Evolutionary conservation across 805 yeast genomes (phyloP).

Genomic region (Blastobotrys attinorum): DNA sequence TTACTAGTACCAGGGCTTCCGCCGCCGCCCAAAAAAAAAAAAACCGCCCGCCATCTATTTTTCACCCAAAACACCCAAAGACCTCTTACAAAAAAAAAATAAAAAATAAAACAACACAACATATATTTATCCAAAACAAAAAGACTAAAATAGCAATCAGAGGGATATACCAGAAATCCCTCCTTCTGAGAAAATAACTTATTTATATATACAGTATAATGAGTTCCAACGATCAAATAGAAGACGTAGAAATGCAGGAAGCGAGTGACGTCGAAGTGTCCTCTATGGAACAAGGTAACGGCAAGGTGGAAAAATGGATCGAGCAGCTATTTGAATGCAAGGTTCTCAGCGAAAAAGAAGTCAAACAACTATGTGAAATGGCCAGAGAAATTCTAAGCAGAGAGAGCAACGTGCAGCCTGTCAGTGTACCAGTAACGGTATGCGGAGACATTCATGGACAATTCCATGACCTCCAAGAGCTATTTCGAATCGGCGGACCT

Average conservation of each 20-base stretch:
- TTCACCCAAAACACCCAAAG: background rate
- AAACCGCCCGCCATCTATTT: too few relatives aligned
- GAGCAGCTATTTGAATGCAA: slow-evolving; percentile 71
- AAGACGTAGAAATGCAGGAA: background rate
- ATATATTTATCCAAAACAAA: background rate
- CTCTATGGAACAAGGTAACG: background rate
- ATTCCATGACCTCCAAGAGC: slow-evolving; percentile 88
- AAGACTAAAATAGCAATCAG: too few relatives aligned
- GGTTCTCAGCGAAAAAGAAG: slow-evolving; percentile 73
- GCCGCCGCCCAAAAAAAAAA: too few relatives aligned
- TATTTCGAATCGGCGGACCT: slow-evolving; percentile 89
- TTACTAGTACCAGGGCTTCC: too few relatives aligned
- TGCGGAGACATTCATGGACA: slow-evolving; percentile 98
- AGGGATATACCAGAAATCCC: too few relatives aligned
- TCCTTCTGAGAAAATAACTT: background rate
- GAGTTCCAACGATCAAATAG: too few relatives aligned
- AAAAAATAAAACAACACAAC: background rate
- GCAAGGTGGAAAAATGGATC: slow-evolving; percentile 80
- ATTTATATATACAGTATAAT: too few relatives aligned
- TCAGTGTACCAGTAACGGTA: slow-evolving; percentile 88
- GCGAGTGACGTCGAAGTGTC: background rate
- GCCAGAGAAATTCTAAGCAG: slow-evolving; percentile 69
- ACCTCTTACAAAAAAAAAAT: background rate
- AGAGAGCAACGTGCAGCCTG: slow-evolving; percentile 93
- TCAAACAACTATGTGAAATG: slow-evolving; percentile 74